Evolutionary conservation across 208 protist species (phyloP), one percentile per base, ranked within the genome.

Genomic region (Trypanosomatidae sp.): DNA sequence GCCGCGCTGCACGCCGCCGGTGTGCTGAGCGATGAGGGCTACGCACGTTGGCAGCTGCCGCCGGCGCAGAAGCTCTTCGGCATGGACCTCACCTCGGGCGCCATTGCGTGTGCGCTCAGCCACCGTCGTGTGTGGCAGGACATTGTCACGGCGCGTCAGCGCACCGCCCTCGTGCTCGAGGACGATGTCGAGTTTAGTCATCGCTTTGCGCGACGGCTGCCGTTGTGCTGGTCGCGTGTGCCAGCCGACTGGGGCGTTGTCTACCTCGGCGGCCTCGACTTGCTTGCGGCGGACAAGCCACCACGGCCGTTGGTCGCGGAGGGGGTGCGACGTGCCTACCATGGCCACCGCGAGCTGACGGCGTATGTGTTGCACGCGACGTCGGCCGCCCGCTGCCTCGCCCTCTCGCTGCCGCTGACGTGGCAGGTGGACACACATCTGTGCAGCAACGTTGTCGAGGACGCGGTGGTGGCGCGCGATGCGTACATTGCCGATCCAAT

Each of bases 351-450:
- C 5, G 87, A 94, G 66, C 74, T 94, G 3, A 94, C 82, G 2
- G 87, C 82, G 1, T 94, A 94, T 54, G 77, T 94, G 2, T 38
- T 92, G 16, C 48, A 92, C 50, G 58, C 65, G 11, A 32, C 25
- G n/a, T 67, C 76, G 6, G 87, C 87, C 8, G 35, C 63, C 41
- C 71, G 82, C 26, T 92, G 80, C 42, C 60, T 94, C 5, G 79
- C 81, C 19, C 66, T 92, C 0, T 74, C 82, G 1, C 37, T 71
- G 24, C 71, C 74, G n/a, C 71, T 94, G 74, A 94, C 82, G 16
- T 94, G 87, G 83, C 87, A 94, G 45, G 56, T 94, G 21, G 87
- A 94, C 55, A 94, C 87, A 22, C 87, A 94, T 65, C 84, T 92
- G 43, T 80, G 69, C 56, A 80, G 54, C 48, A 43, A 64, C 18